Evolutionary conservation across 2,329 filamentous ascomycete species (phyloP).

Genomic region (Elsinoe arachidis): DNA sequence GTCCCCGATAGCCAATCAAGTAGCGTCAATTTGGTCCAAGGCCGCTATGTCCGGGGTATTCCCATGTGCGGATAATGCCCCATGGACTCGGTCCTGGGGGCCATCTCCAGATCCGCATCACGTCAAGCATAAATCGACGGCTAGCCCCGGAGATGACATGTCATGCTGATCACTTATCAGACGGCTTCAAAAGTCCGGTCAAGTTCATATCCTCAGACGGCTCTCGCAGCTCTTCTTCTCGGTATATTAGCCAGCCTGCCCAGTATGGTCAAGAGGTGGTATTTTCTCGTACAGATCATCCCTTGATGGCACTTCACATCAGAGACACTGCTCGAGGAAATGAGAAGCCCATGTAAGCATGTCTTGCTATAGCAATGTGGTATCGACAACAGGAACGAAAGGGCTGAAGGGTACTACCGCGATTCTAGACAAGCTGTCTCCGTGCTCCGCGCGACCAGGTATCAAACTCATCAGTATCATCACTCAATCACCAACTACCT

Average conservation of each 20-base stretch:
- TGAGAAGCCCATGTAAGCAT: neutral
- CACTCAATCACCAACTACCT: neutral
- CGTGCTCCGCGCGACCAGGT: conserved; percentile 2
- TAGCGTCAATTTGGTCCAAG: neutral
- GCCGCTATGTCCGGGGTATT: neutral
- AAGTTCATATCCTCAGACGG: neutral
- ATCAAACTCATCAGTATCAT: conserved; percentile 8
- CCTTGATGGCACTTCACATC: neutral
- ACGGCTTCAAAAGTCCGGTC: neutral
- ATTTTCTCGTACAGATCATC: too few species aligned
- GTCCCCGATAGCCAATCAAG: neutral
- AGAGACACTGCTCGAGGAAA: neutral
- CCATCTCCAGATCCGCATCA: neutral
- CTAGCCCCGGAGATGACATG: neutral
- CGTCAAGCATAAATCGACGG: neutral
- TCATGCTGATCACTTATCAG: neutral
- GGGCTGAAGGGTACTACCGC: neutral
- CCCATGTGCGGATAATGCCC: neutral
- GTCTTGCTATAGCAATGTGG: neutral
- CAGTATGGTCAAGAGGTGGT: too few species aligned
- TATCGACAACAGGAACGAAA: neutral
- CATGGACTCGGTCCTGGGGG: neutral
- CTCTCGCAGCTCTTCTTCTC: neutral
- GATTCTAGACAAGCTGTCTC: neutral
- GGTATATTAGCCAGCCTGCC: neutral